Percentiles rank a stretch among this genome's conserved stretches.
Evolutionary conservation across 495 filamentous ascomycete species (phyloP).

Genomic region (Neurospora sp.): DNA sequence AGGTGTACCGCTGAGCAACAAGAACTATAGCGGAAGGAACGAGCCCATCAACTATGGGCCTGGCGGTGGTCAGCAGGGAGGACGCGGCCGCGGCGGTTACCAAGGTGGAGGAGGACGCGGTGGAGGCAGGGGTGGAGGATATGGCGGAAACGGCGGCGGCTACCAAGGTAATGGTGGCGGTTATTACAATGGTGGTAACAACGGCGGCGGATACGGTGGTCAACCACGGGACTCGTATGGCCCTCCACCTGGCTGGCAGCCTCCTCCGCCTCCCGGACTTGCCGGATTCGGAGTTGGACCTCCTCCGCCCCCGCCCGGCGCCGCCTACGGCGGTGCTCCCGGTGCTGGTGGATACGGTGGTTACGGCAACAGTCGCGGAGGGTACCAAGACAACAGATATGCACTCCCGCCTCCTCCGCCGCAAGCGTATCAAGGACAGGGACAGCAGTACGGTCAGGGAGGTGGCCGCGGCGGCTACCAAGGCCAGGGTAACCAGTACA

Average conservation of each 20-base stretch:
- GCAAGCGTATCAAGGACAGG: conserved; percentile 1
- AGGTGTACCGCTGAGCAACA: conserved; percentile 27
- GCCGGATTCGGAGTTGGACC: conserved; percentile 36
- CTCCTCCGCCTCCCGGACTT: conserved; percentile 32
- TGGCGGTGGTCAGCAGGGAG: conserved; percentile 15
- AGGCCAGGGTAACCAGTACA: conserved; percentile 6
- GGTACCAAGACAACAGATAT: background rate
- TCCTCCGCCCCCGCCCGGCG: conserved; percentile 34
- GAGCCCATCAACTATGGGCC: conserved; percentile 34
- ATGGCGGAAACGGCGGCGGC: conserved; percentile 8
- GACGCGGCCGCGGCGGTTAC: conserved; percentile 4
- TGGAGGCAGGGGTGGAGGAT: background rate
- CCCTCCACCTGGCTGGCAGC: conserved; percentile 31
- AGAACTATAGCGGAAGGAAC: conserved; percentile 23
- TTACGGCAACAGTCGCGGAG: background rate
- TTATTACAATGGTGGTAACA: conserved; percentile 15
- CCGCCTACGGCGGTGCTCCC: conserved; percentile 7
- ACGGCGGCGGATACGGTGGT: conserved; percentile 16
- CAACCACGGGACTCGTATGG: conserved; percentile 18
- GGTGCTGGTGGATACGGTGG: conserved; percentile 1
- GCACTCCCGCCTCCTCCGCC: conserved; percentile 3
- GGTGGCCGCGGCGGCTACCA: conserved; percentile 13
- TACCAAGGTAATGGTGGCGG: conserved; percentile 15
- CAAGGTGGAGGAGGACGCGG: background rate
- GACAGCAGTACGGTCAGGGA: conserved; percentile 5